phyloP scores from a whole-genome alignment of 2,329 filamentous ascomycete genomes.

The Epichloe aotearoae region DNA sequence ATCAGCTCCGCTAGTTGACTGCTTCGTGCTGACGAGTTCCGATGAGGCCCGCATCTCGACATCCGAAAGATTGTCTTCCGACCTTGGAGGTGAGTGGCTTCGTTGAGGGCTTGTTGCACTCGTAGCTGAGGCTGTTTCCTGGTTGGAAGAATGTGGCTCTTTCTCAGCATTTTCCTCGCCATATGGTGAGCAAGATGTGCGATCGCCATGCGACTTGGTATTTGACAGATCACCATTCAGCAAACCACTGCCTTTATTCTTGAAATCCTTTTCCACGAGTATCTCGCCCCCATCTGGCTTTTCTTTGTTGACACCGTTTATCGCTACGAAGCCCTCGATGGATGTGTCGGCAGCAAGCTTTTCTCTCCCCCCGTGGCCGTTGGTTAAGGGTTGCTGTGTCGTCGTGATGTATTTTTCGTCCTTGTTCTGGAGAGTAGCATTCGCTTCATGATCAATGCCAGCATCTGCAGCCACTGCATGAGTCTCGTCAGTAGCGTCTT shows the following conservation, averaged over 20 bases:
- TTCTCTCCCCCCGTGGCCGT: neutral
- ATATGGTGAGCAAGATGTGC: neutral
- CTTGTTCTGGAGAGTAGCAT: constrained; percentile 12
- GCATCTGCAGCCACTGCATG: neutral
- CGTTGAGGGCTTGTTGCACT: constrained; percentile 29
- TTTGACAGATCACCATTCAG: neutral
- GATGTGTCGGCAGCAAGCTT: neutral
- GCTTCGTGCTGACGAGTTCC: constrained; percentile 20
- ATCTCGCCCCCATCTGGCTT: neutral
- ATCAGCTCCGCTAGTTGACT: constrained; percentile 18
- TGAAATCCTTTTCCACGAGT: neutral
- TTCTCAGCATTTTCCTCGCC: constrained; percentile 3
- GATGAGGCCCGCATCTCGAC: constrained; percentile 28
- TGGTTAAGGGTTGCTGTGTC: neutral
- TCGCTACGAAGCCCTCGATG: neutral
- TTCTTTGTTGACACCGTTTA: neutral
- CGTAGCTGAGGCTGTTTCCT: constrained; percentile 30
- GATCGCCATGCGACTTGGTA: constrained; percentile 1
- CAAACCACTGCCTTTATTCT: neutral
- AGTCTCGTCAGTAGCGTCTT: neutral
- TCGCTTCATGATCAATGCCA: neutral
- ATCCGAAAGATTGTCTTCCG: constrained; percentile 39
- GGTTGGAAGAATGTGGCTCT: constrained; percentile 18
- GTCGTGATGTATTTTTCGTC: constrained; percentile 13
- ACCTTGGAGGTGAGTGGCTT: constrained; percentile 34